Evolutionary conservation across 2,329 filamentous ascomycete species (phyloP).

Genomic region (Ceratocystis cubensis): DNA sequence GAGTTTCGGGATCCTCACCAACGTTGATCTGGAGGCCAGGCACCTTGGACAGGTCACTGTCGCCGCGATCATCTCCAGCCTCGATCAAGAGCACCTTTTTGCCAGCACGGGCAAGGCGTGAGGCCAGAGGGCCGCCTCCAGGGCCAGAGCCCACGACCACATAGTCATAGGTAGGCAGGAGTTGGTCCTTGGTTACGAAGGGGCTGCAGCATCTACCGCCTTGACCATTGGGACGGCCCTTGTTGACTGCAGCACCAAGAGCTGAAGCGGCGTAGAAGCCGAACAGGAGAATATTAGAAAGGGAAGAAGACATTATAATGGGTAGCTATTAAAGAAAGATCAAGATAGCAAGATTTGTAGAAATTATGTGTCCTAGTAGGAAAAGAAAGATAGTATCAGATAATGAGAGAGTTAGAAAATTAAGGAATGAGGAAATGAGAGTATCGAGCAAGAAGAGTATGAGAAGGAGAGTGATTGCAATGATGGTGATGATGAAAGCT

Average conservation of each 20-base stretch:
- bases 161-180: conserved; percentile 37
- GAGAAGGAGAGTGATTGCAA: neutral
- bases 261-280: conserved; percentile 12
- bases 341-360: too few species aligned
- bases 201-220: neutral
- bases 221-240: neutral
- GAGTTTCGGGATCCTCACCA: conserved; percentile 25
- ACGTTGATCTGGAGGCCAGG: conserved; percentile 26
- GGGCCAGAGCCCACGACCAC: conserved; percentile 47
- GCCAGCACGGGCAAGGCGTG: conserved; percentile 43
- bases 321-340: neutral
- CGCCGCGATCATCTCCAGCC: conserved; percentile 43
- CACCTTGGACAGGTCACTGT: conserved; percentile 24
- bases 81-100: conserved; percentile 47
- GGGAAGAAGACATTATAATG: neutral
- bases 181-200: conserved; percentile 12
- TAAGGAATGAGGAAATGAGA: too few species aligned
- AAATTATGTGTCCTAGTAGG: neutral
- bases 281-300: conserved; percentile 11
- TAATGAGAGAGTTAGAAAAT: too few species aligned
- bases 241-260: conserved; percentile 7
- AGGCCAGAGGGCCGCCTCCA: conserved; percentile 43
- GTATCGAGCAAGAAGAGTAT: neutral
- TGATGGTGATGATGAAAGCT: neutral
- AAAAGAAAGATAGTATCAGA: neutral